Conservation (phyloP, 1,284 basidiomycete genomes). For the Cystobasidium slooffiae region DNA sequence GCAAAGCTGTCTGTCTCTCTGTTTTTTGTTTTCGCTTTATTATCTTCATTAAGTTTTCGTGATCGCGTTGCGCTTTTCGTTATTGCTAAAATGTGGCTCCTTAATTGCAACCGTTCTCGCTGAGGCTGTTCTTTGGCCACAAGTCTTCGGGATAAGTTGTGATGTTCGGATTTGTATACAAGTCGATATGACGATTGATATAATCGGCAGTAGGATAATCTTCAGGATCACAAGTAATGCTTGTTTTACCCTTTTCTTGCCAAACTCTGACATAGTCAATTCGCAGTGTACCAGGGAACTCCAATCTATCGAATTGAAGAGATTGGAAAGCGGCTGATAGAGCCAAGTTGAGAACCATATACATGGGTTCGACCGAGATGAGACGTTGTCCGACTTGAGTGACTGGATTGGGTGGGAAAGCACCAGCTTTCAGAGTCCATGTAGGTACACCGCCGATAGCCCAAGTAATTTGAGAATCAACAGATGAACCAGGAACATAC, state of each 20-base stretch:
- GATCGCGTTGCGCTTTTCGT: not conserved
- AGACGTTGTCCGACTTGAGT: constrained; percentile 74
- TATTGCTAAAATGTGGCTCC: not conserved
- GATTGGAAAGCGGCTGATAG: constrained; percentile 49
- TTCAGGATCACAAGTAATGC: constrained; percentile 80
- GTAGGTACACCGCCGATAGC: constrained; percentile 66
- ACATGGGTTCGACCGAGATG: constrained; percentile 72
- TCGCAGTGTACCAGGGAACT: constrained; percentile 67
- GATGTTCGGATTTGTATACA: constrained; percentile 42
- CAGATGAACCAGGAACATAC: constrained; percentile 64
- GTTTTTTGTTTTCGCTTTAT: too few relatives aligned
- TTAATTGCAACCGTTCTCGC: constrained; percentile 26
- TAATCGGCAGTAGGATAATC: constrained; percentile 76
- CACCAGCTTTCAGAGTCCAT: constrained; percentile 77
- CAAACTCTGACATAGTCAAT: constrained; percentile 76
- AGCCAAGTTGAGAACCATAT: constrained; percentile 48
- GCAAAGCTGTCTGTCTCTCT: too few relatives aligned
- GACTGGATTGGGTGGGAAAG: constrained; percentile 68
- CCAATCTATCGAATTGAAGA: constrained; percentile 29
- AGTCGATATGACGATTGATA: constrained; percentile 58
- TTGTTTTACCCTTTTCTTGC: constrained; percentile 61
- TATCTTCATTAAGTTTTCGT: too few relatives aligned
- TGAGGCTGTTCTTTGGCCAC: constrained; percentile 36
- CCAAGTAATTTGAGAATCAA: constrained; percentile 79
- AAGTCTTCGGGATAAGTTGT: constrained; percentile 31